Conservation (phyloP, 345 rosid genomes). For the Excoecaria agallocha region DNA sequence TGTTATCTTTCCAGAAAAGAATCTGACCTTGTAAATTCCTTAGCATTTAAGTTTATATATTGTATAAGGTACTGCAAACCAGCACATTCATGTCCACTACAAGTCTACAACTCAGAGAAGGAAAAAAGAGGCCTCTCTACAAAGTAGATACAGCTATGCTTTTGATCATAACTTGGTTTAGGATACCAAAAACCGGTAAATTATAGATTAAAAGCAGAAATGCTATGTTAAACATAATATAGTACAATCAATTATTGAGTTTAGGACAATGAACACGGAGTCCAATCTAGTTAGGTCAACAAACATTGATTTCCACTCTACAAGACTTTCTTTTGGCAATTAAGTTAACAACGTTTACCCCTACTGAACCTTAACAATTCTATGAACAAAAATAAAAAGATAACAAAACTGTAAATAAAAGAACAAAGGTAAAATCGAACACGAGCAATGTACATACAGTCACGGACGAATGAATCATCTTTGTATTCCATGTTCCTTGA, state of each 20-base stretch:
- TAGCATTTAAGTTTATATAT: no score
- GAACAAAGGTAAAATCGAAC: conserved; percentile 18
- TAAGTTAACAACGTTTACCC: conserved; percentile 20
- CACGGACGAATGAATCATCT: conserved; percentile 25
- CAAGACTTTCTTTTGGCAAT: conserved; percentile 16
- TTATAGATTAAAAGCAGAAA: not conserved
- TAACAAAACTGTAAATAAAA: not conserved
- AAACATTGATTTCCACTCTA: conserved; percentile 35
- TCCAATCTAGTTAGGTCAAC: conserved; percentile 35
- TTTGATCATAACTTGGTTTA: not conserved
- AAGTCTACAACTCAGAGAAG: conserved; percentile 6
- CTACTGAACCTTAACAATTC: conserved; percentile 36
- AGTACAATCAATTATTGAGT: conserved; percentile 22
- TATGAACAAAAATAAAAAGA: conserved; percentile 40
- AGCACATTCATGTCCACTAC: not conserved
- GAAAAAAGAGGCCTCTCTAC: not conserved
- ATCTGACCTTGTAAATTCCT: not conserved
- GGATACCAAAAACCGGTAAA: not conserved
- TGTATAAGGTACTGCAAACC: not conserved
- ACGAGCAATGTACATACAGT: conserved; percentile 44
- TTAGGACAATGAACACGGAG: conserved; percentile 13
- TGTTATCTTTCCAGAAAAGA: not conserved
- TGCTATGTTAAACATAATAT: conserved; percentile 6
- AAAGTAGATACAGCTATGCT: not conserved
- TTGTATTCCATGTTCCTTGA: conserved; percentile 5